phyloP scores from a whole-genome alignment of 225 moss, liverwort and hornwort genomes.

The Rhytidiadelphus loreus region DNA sequence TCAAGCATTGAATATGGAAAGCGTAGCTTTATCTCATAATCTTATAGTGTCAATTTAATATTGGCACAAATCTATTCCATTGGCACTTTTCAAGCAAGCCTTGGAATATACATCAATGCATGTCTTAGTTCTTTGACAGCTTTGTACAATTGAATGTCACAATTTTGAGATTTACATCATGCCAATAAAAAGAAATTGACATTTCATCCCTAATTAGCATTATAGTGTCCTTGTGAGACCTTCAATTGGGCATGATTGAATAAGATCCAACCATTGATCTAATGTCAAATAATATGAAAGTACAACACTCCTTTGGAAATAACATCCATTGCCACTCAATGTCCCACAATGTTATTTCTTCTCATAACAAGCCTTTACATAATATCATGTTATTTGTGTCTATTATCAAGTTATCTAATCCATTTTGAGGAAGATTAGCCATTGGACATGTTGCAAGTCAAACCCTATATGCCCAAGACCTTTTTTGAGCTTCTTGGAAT shows the following conservation, averaged over 20 bases:
- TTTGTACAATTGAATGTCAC: not conserved
- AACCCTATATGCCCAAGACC: no score
- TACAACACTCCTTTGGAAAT: accelerated
- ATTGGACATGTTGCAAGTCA: not conserved
- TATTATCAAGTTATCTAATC: no score
- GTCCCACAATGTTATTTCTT: accelerated
- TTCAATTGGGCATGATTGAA: not conserved
- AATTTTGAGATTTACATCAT: not conserved
- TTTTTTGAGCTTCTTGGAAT: no score
- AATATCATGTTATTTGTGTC: not conserved
- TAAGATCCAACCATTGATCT: not conserved
- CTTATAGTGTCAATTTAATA: not conserved
- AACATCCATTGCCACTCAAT: not conserved
- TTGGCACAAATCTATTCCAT: not conserved
- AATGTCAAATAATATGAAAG: not conserved
- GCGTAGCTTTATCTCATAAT: not conserved
- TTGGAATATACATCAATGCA: accelerated
- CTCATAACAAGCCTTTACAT: not conserved
- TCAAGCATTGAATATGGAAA: not conserved
- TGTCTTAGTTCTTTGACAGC: no score
- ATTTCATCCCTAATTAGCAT: accelerated
- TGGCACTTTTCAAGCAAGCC: not conserved
- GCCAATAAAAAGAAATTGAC: not conserved
- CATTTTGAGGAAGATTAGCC: not conserved
- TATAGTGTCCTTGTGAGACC: no score